Evolutionary conservation across 2,329 filamentous ascomycete species (phyloP).

Genomic region (Leptographium galeiforme): DNA sequence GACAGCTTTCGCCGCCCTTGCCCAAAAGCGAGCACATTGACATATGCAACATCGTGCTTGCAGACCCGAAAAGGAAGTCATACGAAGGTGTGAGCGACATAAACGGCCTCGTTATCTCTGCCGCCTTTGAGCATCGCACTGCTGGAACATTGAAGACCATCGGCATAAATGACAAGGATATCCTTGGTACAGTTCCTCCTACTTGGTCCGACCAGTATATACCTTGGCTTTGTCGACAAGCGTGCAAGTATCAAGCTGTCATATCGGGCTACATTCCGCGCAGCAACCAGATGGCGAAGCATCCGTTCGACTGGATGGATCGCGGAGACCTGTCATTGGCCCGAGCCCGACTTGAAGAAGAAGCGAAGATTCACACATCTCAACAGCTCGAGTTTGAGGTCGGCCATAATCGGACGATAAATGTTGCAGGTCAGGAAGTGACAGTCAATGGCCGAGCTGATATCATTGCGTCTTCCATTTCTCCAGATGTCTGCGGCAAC

Average conservation of each 20-base stretch:
- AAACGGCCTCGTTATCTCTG: neutral
- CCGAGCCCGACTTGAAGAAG: neutral
- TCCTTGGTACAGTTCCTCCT: neutral
- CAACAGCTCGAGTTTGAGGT: neutral
- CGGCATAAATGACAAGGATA: neutral
- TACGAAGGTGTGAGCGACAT: constrained; percentile 1
- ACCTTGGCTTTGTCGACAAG: neutral
- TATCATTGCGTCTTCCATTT: neutral
- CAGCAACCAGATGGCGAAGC: neutral
- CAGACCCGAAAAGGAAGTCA: neutral
- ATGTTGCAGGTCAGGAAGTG: neutral
- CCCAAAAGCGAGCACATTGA: neutral
- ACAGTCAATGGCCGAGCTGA: neutral
- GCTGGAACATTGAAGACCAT: neutral
- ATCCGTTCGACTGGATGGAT: neutral
- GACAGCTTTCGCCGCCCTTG: neutral
- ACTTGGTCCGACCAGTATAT: neutral
- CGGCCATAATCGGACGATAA: neutral
- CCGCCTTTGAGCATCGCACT: neutral
- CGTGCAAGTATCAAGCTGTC: neutral
- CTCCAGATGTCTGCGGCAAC: neutral
- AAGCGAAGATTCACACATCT: neutral
- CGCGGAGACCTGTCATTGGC: neutral
- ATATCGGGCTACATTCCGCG: neutral
- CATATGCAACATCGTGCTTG: neutral